Conservation (phyloP, 1,139 yeast species). For the Yamadazyma triangularis region DNA sequence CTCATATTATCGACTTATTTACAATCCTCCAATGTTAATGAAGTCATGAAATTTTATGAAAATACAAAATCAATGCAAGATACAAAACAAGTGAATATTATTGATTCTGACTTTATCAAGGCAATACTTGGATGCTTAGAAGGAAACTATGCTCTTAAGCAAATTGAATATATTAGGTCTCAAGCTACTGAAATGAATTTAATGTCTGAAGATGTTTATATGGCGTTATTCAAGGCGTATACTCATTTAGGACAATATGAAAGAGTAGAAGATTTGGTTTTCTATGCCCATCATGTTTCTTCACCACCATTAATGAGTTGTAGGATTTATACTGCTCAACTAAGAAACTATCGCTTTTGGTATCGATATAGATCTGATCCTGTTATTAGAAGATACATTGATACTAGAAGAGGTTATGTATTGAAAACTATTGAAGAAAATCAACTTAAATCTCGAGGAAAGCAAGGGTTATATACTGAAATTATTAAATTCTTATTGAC, state of each 20-base stretch:
- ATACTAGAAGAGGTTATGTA: slow-evolving; percentile 7
- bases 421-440: slow-evolving; percentile 3
- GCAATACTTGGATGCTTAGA: slow-evolving; percentile 18
- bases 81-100: slow-evolving; percentile 10
- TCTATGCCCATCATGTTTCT: slow-evolving; percentile 26
- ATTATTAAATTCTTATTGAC: slow-evolving; percentile 19
- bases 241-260: slow-evolving; percentile 28
- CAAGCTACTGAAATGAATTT: slow-evolving; percentile 17
- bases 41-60: slow-evolving; percentile 39
- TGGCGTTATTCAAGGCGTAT: slow-evolving; percentile 22
- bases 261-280: slow-evolving; percentile 26
- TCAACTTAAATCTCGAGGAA: slow-evolving; percentile 2
- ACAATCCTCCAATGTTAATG: slow-evolving; percentile 29
- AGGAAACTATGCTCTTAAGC: slow-evolving; percentile 18
- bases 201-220: slow-evolving; percentile 13
- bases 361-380: slow-evolving; percentile 6
- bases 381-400: slow-evolving; percentile 7
- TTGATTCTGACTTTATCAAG: slow-evolving; percentile 15
- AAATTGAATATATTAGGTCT: slow-evolving; percentile 17
- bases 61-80: slow-evolving; percentile 22
- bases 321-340: slow-evolving; percentile 24
- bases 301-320: slow-evolving; percentile 27
- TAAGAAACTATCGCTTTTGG: slow-evolving; percentile 33
- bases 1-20: slow-evolving; percentile 37
- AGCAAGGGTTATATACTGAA: slow-evolving; percentile 20